phyloP scores from a whole-genome alignment of 2,329 filamentous ascomycete genomes.

The Hortaea sp. region DNA sequence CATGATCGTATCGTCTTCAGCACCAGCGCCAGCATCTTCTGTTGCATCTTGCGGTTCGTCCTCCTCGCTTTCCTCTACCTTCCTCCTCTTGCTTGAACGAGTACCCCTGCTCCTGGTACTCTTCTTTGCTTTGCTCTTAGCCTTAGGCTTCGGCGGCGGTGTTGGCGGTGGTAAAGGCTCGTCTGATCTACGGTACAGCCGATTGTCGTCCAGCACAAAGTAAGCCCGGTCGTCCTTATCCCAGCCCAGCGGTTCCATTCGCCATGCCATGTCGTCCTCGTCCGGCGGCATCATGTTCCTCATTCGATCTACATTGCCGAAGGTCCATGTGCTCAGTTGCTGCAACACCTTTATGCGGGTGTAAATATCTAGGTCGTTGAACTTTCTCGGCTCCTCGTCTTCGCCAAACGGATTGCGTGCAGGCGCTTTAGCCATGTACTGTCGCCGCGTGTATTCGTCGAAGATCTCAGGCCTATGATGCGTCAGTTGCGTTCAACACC shows the following conservation, averaged over 20 bases:
- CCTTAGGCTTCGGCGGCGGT: conserved; percentile 39
- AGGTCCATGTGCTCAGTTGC: conserved; percentile 79
- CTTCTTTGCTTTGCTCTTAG: conserved; percentile 46
- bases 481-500: conserved; percentile 4
- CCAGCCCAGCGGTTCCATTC: conserved; percentile 77
- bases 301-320: conserved; percentile 78
- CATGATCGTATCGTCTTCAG: conserved; percentile 27
- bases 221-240: conserved; percentile 79
- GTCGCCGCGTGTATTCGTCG: conserved; percentile 83
- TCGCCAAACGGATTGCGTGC: conserved; percentile 74
- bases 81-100: conserved; percentile 64
- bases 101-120: conserved; percentile 45
- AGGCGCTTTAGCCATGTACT: conserved; percentile 75
- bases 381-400: conserved; percentile 61
- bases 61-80: conserved; percentile 40
- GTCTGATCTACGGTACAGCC: conserved; percentile 81
- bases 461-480: conserved; percentile 65
- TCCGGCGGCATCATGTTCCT: conserved; percentile 77
- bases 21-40: conserved; percentile 25
- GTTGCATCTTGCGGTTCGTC: conserved; percentile 34
- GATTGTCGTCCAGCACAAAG: conserved; percentile 86
- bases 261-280: conserved; percentile 43
- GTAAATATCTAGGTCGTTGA: conserved; percentile 71
- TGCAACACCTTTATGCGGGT: conserved; percentile 77
- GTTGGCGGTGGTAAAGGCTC: conserved; percentile 49